Evolutionary conservation across 805 yeast genomes (phyloP).

Genomic region (Nakazawaea pomicola): DNA sequence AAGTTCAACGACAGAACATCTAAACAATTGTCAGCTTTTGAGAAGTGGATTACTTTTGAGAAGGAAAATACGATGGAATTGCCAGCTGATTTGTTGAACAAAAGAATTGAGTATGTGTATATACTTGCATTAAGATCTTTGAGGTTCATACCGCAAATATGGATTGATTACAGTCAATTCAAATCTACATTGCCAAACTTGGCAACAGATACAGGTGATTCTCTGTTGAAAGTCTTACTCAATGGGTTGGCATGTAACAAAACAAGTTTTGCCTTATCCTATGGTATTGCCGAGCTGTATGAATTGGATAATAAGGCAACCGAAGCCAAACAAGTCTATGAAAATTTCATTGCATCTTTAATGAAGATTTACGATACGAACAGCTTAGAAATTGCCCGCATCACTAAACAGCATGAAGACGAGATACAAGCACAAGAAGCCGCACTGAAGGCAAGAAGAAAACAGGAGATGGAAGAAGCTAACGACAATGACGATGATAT

Average conservation of each 20-base stretch:
- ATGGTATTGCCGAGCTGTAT: slow-evolving; percentile 61
- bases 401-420: slow-evolving; percentile 15
- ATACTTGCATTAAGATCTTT: slow-evolving; percentile 60
- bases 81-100: slow-evolving; percentile 40
- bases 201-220: slow-evolving; percentile 2
- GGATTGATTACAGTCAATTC: slow-evolving; percentile 59
- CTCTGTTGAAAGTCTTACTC: slow-evolving; percentile 30
- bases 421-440: slow-evolving; percentile 9
- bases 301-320: slow-evolving; percentile 53
- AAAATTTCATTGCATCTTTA: slow-evolving; percentile 43
- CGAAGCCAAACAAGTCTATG: slow-evolving; percentile 46
- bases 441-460: slow-evolving; percentile 10
- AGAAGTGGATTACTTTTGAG: slow-evolving; percentile 78
- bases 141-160: slow-evolving; percentile 65
- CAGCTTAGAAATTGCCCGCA: slow-evolving; percentile 21
- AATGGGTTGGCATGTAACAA: slow-evolving; percentile 65
- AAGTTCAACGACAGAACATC: slow-evolving; percentile 15
- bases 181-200: slow-evolving; percentile 14
- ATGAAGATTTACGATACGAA: slow-evolving; percentile 28
- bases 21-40: slow-evolving; percentile 55
- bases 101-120: slow-evolving; percentile 67
- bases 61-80: slow-evolving; percentile 61
- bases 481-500: slow-evolving; percentile 10
- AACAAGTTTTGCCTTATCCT: slow-evolving; percentile 58
- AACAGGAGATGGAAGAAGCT: slow-evolving; percentile 13